phyloP scores from a whole-genome alignment of 345 rosid genomes.

The Ceriops tagal region DNA sequence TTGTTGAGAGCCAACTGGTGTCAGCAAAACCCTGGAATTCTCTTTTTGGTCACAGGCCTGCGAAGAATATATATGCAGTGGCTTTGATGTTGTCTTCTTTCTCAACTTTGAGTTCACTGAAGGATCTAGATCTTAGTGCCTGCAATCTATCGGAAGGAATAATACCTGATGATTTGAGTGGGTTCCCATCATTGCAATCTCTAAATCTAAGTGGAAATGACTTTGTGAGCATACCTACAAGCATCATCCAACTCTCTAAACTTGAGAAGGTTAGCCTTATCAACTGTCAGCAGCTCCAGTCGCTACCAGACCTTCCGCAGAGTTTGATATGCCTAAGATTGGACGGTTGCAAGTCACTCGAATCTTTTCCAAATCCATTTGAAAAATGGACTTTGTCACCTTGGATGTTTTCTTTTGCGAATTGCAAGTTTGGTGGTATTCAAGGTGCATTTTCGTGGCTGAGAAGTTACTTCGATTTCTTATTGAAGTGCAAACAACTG shows the following conservation, averaged over 20 bases:
- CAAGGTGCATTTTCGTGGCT: background rate
- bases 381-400: background rate
- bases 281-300: background rate
- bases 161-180: slow-evolving; percentile 11
- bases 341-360: background rate
- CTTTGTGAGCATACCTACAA: slow-evolving; percentile 10
- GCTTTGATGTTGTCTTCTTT: background rate
- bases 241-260: background rate
- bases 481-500: background rate
- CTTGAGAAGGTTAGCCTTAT: background rate
- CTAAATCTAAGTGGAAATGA: slow-evolving; percentile 16
- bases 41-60: background rate
- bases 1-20: background rate
- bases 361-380: background rate
- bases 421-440: background rate
- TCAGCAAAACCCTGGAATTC: background rate
- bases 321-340: background rate
- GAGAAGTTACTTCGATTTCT: background rate
- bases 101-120: background rate
- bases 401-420: background rate
- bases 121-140: background rate
- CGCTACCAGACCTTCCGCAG: background rate
- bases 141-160: slow-evolving; percentile 6
- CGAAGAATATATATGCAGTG: background rate
- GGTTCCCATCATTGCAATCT: background rate